Conservation (phyloP, 208 protist genomes). For the Hexamita inflata region DNA sequence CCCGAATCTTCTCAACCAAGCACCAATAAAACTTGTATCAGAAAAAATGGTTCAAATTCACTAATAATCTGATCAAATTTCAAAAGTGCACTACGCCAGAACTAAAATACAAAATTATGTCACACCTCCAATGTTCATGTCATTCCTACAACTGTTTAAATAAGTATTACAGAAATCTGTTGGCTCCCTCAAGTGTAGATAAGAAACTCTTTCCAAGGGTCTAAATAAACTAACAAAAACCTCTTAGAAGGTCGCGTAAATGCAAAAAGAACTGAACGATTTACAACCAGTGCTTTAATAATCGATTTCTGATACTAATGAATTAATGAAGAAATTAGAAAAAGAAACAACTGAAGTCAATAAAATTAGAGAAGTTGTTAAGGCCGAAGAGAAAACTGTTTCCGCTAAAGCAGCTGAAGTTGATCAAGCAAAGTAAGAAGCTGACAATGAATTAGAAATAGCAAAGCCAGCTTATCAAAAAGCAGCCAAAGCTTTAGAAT, state of each 20-base stretch:
- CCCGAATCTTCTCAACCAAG: neutral
- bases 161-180: neutral
- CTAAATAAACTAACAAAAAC: conserved; percentile 52
- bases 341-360: conserved; percentile 65
- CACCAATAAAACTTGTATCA: neutral
- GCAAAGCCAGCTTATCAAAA: conserved; percentile 71
- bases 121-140: conserved; percentile 16
- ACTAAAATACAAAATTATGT: conserved; percentile 16
- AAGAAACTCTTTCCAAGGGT: conserved; percentile 12
- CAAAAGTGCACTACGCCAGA: neutral
- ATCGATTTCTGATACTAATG: conserved; percentile 2
- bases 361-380: conserved; percentile 65
- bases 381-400: conserved; percentile 66
- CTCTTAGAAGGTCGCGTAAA: conserved; percentile 67
- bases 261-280: conserved; percentile 67
- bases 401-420: conserved; percentile 61
- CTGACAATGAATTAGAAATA: conserved; percentile 66
- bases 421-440: conserved; percentile 64
- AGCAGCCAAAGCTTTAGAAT: conserved; percentile 71
- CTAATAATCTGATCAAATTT: neutral
- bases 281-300: conserved; percentile 73
- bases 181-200: neutral
- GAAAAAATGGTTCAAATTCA: conserved; percentile 10
- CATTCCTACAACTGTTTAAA: conserved; percentile 26
- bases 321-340: conserved; percentile 48